These are phyloP conservation scores for Pilaira anomala DNA, from an alignment of 192 early-diverging fungal species.

Conservation along the genomic window DNA sequence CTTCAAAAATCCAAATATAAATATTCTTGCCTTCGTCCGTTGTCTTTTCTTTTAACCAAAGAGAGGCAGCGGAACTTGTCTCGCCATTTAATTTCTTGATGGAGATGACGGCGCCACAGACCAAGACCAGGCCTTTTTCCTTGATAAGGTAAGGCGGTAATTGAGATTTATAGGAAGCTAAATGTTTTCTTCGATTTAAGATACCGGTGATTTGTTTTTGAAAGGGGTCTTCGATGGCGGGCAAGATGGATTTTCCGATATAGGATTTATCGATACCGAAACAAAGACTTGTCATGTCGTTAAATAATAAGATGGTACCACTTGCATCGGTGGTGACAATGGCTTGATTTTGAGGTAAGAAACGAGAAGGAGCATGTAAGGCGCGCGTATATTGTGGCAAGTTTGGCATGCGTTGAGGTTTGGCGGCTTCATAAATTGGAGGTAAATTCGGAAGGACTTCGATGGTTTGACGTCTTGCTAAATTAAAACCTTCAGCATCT, in stretches of 20 bases:
- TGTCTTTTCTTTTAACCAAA: slow-evolving; percentile 60
- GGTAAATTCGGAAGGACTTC: not conserved
- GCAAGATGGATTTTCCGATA: slow-evolving; percentile 21
- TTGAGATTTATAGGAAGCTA: not conserved
- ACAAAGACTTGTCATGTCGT: slow-evolving; percentile 55
- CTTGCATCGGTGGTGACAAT: slow-evolving; percentile 54
- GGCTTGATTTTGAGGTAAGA: slow-evolving; percentile 57
- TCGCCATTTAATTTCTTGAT: slow-evolving; percentile 52
- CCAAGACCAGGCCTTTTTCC: slow-evolving; percentile 29
- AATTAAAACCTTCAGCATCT: not conserved
- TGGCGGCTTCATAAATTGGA: slow-evolving; percentile 3
- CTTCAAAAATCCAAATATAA: slow-evolving; percentile 65
- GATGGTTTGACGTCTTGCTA: slow-evolving; percentile 3
- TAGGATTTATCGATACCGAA: slow-evolving; percentile 46
- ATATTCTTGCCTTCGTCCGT: slow-evolving; percentile 41
- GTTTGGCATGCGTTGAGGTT: not conserved
- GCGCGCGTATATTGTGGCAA: slow-evolving; percentile 15
- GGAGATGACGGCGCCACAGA: slow-evolving; percentile 40
- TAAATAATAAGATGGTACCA: slow-evolving; percentile 50
- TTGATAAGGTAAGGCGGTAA: not conserved
- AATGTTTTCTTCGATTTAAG: slow-evolving; percentile 2
- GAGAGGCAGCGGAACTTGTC: slow-evolving; percentile 48
- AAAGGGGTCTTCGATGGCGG: slow-evolving; percentile 14
- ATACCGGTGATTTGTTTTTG: slow-evolving; percentile 4
- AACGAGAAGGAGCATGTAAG: slow-evolving; percentile 52